These are phyloP conservation scores for Kodamaea alishanica DNA, from an alignment of 1,139 yeast genomes.

Conservation along the genomic window DNA sequence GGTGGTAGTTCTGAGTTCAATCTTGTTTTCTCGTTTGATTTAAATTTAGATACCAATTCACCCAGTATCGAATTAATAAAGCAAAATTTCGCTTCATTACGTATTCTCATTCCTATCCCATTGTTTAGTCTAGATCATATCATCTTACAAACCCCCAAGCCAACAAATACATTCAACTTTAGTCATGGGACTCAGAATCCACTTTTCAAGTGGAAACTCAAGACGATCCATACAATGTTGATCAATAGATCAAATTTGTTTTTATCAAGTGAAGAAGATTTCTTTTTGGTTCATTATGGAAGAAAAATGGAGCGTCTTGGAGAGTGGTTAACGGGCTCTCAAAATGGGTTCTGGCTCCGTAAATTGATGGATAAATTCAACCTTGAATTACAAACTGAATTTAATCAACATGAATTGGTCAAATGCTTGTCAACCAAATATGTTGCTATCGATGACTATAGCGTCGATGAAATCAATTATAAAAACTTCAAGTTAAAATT, in stretches of 20 bases:
- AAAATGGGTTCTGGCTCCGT: conserved; percentile 3
- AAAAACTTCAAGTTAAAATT: conserved; percentile 34
- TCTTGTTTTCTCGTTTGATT: conserved; percentile 59
- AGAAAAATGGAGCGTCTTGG: conserved; percentile 21
- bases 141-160: conserved; percentile 25
- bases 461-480: conserved; percentile 24
- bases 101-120: conserved; percentile 39
- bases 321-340: conserved; percentile 27
- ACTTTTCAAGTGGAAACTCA: conserved; percentile 30
- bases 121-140: conserved; percentile 38
- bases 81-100: conserved; percentile 19
- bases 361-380: conserved; percentile 19
- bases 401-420: no score
- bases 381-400: conserved; percentile 3
- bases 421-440: no score
- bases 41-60: conserved; percentile 40
- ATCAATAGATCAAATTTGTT: conserved; percentile 28
- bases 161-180: conserved; percentile 18
- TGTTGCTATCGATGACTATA: background rate
- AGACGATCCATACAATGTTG: conserved; percentile 28
- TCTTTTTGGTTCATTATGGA: conserved; percentile 28
- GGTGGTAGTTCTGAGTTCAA: conserved; percentile 30
- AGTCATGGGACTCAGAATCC: conserved; percentile 20
- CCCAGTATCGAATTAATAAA: conserved; percentile 40
- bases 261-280: conserved; percentile 18